These are phyloP conservation scores for Dimargaris xerosporica DNA, from an alignment of 192 early-diverging fungal species.

Conservation along the genomic window DNA sequence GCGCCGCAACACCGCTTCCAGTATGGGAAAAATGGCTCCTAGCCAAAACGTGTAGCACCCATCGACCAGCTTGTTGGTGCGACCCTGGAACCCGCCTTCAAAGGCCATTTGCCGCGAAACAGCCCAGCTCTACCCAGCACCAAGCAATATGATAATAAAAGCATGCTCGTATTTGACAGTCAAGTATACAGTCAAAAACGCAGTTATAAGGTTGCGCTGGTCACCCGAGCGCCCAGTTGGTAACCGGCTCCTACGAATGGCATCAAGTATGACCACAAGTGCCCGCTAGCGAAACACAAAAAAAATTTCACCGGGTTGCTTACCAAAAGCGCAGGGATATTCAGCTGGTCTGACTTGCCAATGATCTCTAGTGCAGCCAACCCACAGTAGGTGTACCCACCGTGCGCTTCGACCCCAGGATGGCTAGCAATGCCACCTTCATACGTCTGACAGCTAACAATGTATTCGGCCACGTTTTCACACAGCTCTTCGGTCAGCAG, in stretches of 20 bases:
- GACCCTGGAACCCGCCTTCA: slow-evolving; percentile 92
- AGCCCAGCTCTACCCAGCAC: too few relatives aligned
- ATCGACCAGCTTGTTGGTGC: slow-evolving; percentile 95
- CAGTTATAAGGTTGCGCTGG: too few relatives aligned
- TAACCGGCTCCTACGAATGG: too few relatives aligned
- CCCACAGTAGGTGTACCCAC: slow-evolving; percentile 90
- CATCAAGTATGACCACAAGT: too few relatives aligned
- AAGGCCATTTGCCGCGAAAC: slow-evolving; percentile 62
- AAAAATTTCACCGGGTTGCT: slow-evolving; percentile 3
- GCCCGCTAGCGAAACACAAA: too few relatives aligned
- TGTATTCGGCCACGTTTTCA: slow-evolving; percentile 45
- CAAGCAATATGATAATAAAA: too few relatives aligned
- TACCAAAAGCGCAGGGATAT: slow-evolving; percentile 43
- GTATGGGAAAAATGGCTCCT: slow-evolving; percentile 60
- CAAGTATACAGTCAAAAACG: too few relatives aligned
- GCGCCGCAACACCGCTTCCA: slow-evolving; percentile 30
- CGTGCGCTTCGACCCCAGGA: slow-evolving; percentile 83
- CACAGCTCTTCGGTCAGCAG: slow-evolving; percentile 69
- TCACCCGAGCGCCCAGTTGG: too few relatives aligned
- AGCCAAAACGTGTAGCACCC: slow-evolving; percentile 98
- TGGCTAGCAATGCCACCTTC: slow-evolving; percentile 81
- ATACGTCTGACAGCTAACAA: slow-evolving; percentile 69
- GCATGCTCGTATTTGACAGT: too few relatives aligned
- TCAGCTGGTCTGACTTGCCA: slow-evolving; percentile 40
- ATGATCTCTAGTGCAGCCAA: slow-evolving; percentile 74